Evolutionary conservation across 176 grass and related monocot genomes (phyloP).

Genomic region (Stipa capillata): DNA sequence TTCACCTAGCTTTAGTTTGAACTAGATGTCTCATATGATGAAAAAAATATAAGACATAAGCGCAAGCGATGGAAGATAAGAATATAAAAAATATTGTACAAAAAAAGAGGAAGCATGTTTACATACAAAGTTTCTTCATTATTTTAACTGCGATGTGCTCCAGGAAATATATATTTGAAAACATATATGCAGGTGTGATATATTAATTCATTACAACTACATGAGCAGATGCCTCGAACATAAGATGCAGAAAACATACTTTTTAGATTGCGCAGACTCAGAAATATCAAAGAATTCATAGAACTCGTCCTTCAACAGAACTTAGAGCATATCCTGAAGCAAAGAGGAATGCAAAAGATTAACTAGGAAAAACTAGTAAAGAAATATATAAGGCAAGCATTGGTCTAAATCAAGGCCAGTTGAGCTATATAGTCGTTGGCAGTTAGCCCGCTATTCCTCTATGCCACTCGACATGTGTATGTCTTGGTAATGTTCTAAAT

Average conservation of each 20-base stretch:
- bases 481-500: too few species aligned
- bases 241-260: conserved; percentile 48
- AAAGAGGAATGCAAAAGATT: conserved; percentile 11
- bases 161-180: too few species aligned
- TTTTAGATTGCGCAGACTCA: conserved; percentile 81
- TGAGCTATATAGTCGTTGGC: background rate
- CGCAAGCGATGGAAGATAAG: too few species aligned
- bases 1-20: background rate
- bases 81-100: too few species aligned
- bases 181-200: too few species aligned
- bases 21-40: background rate
- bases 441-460: background rate
- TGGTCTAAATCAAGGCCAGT: background rate
- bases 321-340: conserved; percentile 87
- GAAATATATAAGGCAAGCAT: background rate
- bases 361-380: background rate
- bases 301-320: conserved; percentile 95
- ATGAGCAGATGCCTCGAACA: background rate
- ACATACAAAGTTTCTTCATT: too few species aligned
- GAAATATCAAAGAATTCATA: conserved; percentile 97
- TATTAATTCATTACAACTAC: background rate
- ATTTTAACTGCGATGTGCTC: too few species aligned
- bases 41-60: background rate
- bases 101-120: too few species aligned
- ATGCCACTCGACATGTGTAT: too few species aligned